These are phyloP conservation scores for Boletus vinaceobasis DNA, from an alignment of 768 basidiomycete species.

Conservation along the genomic window DNA sequence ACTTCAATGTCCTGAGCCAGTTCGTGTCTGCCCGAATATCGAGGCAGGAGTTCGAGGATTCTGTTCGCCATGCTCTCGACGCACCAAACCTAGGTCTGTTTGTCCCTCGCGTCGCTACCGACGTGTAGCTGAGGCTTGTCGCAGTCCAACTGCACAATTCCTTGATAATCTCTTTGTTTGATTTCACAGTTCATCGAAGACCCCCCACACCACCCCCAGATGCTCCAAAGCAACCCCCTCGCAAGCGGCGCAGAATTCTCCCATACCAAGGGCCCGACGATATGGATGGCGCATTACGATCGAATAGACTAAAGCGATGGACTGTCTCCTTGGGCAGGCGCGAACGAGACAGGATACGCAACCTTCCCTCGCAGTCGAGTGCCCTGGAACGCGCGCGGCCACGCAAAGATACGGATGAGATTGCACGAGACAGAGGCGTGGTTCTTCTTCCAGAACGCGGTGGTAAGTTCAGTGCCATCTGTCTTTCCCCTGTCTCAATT, in stretches of 20 bases:
- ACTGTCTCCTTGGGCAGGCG: slow-evolving; percentile 65
- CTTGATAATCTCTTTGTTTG: slow-evolving; percentile 78
- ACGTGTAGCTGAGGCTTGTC: slow-evolving; percentile 7
- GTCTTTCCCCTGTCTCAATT: neutral
- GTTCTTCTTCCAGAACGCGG: slow-evolving; percentile 61
- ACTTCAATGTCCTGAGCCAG: slow-evolving; percentile 61
- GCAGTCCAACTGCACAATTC: slow-evolving; percentile 83
- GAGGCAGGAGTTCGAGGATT: slow-evolving; percentile 72
- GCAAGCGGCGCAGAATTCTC: slow-evolving; percentile 63
- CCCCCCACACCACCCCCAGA: slow-evolving; percentile 64
- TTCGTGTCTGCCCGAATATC: slow-evolving; percentile 70
- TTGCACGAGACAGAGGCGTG: slow-evolving; percentile 67
- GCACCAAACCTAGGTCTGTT: slow-evolving; percentile 49
- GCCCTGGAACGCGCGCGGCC: slow-evolving; percentile 44
- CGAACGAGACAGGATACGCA: slow-evolving; percentile 69
- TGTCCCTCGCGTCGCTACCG: neutral
- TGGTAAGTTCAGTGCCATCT: slow-evolving; percentile 38
- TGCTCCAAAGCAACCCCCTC: slow-evolving; percentile 56
- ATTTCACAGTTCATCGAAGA: slow-evolving; percentile 69
- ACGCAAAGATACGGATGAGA: slow-evolving; percentile 58
- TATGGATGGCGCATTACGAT: slow-evolving; percentile 52
- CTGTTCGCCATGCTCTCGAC: slow-evolving; percentile 59
- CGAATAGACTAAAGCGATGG: slow-evolving; percentile 70
- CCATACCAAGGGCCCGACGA: slow-evolving; percentile 73
- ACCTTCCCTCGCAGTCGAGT: slow-evolving; percentile 44